phyloP scores from a whole-genome alignment of 345 rosid species.

The Hypericum androsaemum region DNA sequence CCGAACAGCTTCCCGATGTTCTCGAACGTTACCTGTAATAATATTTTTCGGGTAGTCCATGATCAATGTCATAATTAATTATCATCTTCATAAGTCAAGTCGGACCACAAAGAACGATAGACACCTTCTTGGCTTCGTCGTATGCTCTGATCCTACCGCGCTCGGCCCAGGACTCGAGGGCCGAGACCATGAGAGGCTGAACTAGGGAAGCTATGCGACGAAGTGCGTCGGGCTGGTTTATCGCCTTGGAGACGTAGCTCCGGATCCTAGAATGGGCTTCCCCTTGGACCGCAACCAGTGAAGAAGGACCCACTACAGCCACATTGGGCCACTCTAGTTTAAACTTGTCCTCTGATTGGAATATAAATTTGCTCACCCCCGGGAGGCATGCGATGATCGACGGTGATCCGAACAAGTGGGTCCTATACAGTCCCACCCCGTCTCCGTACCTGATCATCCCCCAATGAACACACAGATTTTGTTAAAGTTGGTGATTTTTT shows the following conservation, averaged over 20 bases:
- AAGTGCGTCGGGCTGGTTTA: constrained; percentile 25
- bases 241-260: constrained; percentile 14
- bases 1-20: constrained; percentile 27
- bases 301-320: constrained; percentile 13
- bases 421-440: constrained; percentile 32
- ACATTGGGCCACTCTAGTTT: constrained; percentile 23
- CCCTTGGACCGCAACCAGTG: constrained; percentile 21
- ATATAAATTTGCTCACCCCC: constrained; percentile 17
- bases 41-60: not conserved
- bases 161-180: constrained; percentile 28
- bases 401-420: constrained; percentile 28
- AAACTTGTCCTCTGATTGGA: constrained; percentile 18
- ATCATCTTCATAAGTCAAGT: not conserved
- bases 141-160: constrained; percentile 16
- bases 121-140: constrained; percentile 20
- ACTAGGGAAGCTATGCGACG: constrained; percentile 19
- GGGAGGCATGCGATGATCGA: constrained; percentile 31
- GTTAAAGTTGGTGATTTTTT: too few species aligned
- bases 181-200: constrained; percentile 20
- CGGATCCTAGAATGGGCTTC: constrained; percentile 26
- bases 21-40: constrained; percentile 24
- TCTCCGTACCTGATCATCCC: constrained; percentile 25
- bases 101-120: too few species aligned
- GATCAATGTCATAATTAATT: not conserved
- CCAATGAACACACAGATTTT: too few species aligned